These are phyloP conservation scores for Fusarium paranaense DNA, from an alignment of 2,329 filamentous ascomycete genomes.

Conservation along the genomic window DNA sequence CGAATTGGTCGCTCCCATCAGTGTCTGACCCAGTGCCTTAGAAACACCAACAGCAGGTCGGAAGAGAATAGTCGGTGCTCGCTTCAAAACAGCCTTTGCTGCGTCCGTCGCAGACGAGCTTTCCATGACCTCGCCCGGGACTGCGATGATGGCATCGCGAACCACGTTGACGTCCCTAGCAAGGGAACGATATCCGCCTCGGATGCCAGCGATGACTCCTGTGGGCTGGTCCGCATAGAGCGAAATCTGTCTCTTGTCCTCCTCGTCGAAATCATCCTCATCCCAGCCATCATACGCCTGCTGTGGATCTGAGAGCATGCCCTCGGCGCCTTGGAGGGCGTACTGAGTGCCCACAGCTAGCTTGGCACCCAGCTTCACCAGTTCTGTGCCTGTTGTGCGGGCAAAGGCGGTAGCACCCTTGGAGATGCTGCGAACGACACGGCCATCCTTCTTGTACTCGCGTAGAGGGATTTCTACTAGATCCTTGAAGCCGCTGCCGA, in stretches of 20 bases:
- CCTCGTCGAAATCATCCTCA: conserved; percentile 72
- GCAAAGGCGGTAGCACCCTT: conserved; percentile 93
- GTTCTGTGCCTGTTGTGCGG: conserved; percentile 90
- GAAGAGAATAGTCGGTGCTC: conserved; percentile 93
- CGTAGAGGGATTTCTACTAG: conserved; percentile 89
- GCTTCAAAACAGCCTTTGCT: conserved; percentile 79
- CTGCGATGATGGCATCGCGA: conserved; percentile 91
- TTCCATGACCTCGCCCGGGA: conserved; percentile 91
- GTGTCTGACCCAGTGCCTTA: conserved; percentile 87
- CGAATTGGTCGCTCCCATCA: conserved; percentile 92
- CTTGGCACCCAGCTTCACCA: conserved; percentile 95
- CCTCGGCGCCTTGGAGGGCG: conserved; percentile 90
- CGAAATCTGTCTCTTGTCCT: conserved; percentile 83
- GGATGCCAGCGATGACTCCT: conserved; percentile 86
- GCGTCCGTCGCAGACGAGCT: conserved; percentile 84
- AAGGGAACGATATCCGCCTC: conserved; percentile 84
- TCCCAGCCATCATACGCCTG: conserved; percentile 60
- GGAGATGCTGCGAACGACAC: conserved; percentile 89
- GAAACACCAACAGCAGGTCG: conserved; percentile 90
- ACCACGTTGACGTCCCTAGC: conserved; percentile 89
- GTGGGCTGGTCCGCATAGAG: conserved; percentile 95
- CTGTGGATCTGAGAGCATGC: conserved; percentile 69
- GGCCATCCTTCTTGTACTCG: conserved; percentile 94
- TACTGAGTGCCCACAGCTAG: conserved; percentile 94
- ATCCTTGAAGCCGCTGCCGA: conserved; percentile 87